Conservation (phyloP, 495 filamentous ascomycete genomes). For the Penicillium samsonianum region DNA sequence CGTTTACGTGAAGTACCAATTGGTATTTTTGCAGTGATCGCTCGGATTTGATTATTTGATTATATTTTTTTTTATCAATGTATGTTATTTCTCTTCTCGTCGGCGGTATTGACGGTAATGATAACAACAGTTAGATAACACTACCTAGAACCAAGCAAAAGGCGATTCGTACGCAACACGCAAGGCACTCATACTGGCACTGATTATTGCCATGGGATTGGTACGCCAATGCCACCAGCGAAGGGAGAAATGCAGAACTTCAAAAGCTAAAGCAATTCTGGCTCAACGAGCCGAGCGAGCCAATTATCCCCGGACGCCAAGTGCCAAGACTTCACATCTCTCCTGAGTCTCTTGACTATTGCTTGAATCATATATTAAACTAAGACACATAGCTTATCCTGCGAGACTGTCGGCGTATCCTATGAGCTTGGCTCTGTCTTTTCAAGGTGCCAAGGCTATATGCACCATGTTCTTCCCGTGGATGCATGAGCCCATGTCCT, state of each 20-base stretch:
- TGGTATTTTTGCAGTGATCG: background rate
- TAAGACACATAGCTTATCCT: slow-evolving; percentile 21
- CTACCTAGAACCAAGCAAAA: background rate
- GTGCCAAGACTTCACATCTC: slow-evolving; percentile 20
- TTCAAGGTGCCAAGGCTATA: background rate
- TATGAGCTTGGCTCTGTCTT: slow-evolving; percentile 6
- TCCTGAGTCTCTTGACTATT: slow-evolving; percentile 7
- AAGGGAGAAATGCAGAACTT: background rate
- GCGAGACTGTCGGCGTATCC: background rate
- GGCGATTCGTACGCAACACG: slow-evolving; percentile 10
- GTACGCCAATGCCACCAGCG: background rate
- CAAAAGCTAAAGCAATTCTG: slow-evolving; percentile 1
- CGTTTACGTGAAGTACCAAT: background rate
- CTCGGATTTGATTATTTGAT: background rate
- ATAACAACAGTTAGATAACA: background rate
- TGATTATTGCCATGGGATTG: background rate
- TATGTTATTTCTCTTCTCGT: background rate
- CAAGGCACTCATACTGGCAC: slow-evolving; percentile 16
- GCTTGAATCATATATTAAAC: slow-evolving; percentile 9
- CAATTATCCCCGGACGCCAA: slow-evolving; percentile 25
- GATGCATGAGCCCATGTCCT: background rate
- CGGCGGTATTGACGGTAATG: background rate
- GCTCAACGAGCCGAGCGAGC: slow-evolving; percentile 18
- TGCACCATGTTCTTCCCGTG: background rate
- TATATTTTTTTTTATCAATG: background rate